Base-by-base conservation (phyloP, 129 eudicot genomes). In the Solidago caesia region DNA sequence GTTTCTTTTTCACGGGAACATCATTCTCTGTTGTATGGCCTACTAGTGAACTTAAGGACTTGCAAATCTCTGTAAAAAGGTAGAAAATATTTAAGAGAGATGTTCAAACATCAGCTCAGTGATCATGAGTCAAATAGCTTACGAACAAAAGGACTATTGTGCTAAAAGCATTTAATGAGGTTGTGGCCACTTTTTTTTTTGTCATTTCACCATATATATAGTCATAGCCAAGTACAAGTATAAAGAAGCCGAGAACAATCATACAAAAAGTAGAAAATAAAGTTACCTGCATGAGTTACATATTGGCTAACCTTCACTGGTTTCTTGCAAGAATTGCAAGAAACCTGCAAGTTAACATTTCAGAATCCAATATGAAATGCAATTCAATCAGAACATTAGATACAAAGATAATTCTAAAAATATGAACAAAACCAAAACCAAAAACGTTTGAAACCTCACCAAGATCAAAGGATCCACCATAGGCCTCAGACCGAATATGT, bases 321-420 rank as follows among this genome's bases (percentile, higher is more conserved):
- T 82, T 87, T 92, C 87, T 84, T 92, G 80, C 97, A 92, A 67
- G 85, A 82, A 82, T 87, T 85, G 80, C 97, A 92, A 82, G 88
- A 64, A 63, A 92, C 97, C 97, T 92, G 66, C 84, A 83, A 68
- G 64, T 49, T 67, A 39, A 79, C 44, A 74, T 58, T 43, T 59
- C 53, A 78, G 58, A 60, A 58, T 51, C 29, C 29, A 58, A 75
- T 59, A 16, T 46, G 60, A 10, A 60, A 72, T 21, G 42, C 41
- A 39, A 33, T 33, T 33, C 39, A 33, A 33, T 53, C 65, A 71
- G 15, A 56, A 71, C 16, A 58, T 56, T 63, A 16, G 5, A 48
- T 69, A 69, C 9, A 11, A 69, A 71, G 44, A 78, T 51, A 55
- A 48, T 59, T 15, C 76, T 77, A 11, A 42, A 48, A 45, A 49